These are phyloP conservation scores for Alternaria postmessia DNA, from an alignment of 2,329 filamentous ascomycete genomes.

Conservation along the genomic window DNA sequence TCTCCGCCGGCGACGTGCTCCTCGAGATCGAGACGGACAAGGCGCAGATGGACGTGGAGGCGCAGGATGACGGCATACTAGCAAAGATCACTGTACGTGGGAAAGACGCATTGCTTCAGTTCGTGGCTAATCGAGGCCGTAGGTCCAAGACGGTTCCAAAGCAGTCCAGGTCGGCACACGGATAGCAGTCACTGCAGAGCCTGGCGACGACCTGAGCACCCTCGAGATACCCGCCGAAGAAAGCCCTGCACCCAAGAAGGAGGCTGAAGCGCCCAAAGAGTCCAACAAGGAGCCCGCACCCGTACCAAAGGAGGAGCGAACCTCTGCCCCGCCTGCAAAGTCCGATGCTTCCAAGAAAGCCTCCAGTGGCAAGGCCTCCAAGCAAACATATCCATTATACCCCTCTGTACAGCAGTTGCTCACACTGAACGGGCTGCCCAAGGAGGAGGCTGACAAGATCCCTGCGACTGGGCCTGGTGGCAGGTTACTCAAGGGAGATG, in stretches of 20 bases:
- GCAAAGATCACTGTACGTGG: conserved; percentile 75
- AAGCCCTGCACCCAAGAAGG: conserved; percentile 51
- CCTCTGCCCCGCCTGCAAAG: conserved; percentile 42
- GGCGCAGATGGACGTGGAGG: conserved; percentile 93
- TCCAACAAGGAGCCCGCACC: conserved; percentile 33
- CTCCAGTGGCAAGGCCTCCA: conserved; percentile 60
- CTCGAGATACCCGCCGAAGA: conserved; percentile 80
- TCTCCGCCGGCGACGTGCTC: conserved; percentile 82
- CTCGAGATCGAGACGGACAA: conserved; percentile 95
- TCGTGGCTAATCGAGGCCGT: conserved; percentile 18
- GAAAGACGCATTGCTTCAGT: not conserved
- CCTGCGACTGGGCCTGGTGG: conserved; percentile 87
- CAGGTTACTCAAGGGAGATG: conserved; percentile 91
- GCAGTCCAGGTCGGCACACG: conserved; percentile 77
- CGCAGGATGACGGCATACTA: conserved; percentile 85
- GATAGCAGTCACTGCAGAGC: conserved; percentile 84
- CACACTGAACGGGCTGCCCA: conserved; percentile 77
- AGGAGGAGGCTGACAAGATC: conserved; percentile 80
- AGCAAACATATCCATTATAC: conserved; percentile 75
- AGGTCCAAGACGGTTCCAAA: conserved; percentile 75
- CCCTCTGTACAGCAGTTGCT: conserved; percentile 87
- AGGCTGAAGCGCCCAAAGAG: conserved; percentile 45
- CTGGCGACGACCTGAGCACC: conserved; percentile 77
- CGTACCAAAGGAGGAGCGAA: conserved; percentile 47
- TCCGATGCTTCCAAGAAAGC: conserved; percentile 41